These are phyloP conservation scores for Scalesia atractyloides DNA, from an alignment of 129 eudicot genomes.

Conservation along the genomic window DNA sequence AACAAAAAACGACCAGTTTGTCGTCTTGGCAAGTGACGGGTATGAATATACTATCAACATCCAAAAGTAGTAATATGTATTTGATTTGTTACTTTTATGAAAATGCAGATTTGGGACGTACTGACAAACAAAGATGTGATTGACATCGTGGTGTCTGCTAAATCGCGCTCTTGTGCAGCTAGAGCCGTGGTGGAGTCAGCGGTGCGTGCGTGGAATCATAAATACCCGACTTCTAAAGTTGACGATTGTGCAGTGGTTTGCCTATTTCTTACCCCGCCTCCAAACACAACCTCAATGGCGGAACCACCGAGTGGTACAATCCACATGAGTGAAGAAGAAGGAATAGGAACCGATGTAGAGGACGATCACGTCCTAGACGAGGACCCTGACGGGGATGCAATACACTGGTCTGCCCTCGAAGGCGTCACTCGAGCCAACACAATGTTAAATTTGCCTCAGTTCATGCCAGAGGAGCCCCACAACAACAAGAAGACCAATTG, in stretches of 20 bases:
- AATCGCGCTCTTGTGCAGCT: slow-evolving; percentile 64
- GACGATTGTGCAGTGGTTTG: slow-evolving; percentile 95
- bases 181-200: slow-evolving; percentile 73
- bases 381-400: slow-evolving; percentile 35
- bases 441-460: slow-evolving; percentile 66
- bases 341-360: slow-evolving; percentile 23
- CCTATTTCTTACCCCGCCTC: slow-evolving; percentile 59
- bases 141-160: slow-evolving; percentile 61
- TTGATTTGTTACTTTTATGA: not conserved
- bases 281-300: slow-evolving; percentile 33
- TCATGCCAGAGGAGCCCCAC: slow-evolving; percentile 46
- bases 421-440: slow-evolving; percentile 85
- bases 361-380: slow-evolving; percentile 36
- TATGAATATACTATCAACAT: no score
- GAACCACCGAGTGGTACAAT: slow-evolving; percentile 14
- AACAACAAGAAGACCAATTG: slow-evolving; percentile 35
- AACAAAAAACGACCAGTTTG: slow-evolving; percentile 70
- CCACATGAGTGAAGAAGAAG: not conserved
- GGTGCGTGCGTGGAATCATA: slow-evolving; percentile 71
- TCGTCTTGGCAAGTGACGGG: slow-evolving; percentile 88
- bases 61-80: no score
- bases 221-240: slow-evolving; percentile 87
- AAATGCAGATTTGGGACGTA: slow-evolving; percentile 81
- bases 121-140: slow-evolving; percentile 78
- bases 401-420: slow-evolving; percentile 81